Conservation (phyloP, 2,329 filamentous ascomycete genomes). For the Aspergillus pseudotamarii region DNA sequence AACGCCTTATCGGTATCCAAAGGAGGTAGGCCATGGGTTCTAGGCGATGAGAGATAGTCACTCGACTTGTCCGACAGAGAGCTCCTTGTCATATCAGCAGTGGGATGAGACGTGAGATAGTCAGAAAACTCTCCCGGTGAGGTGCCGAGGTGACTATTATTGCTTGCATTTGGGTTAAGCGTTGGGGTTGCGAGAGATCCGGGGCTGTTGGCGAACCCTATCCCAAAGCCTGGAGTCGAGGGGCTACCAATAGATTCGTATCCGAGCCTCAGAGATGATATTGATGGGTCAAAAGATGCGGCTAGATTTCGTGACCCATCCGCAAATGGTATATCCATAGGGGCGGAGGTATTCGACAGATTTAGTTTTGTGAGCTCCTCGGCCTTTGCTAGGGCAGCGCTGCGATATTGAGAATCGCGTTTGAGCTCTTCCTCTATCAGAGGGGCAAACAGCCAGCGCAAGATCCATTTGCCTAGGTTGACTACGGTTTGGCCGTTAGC, state of each 20-base stretch:
- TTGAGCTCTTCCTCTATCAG: constrained; percentile 88
- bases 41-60: constrained; percentile 75
- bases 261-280: constrained; percentile 61
- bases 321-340: constrained; percentile 58
- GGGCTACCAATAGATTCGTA: constrained; percentile 64
- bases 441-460: constrained; percentile 87
- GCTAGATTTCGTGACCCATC: constrained; percentile 30
- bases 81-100: constrained; percentile 48
- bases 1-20: constrained; percentile 54
- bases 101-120: constrained; percentile 53
- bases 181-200: constrained; percentile 42
- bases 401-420: constrained; percentile 74
- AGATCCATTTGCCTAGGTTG: constrained; percentile 94
- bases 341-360: constrained; percentile 61
- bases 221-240: constrained; percentile 75
- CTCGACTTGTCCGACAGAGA: constrained; percentile 63
- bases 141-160: constrained; percentile 34
- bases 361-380: constrained; percentile 62
- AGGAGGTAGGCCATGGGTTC: constrained; percentile 52
- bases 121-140: constrained; percentile 37
- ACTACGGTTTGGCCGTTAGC: constrained; percentile 55
- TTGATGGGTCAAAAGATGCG: constrained; percentile 36
- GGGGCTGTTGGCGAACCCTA: constrained; percentile 72
- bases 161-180: constrained; percentile 19
- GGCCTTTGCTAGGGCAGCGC: constrained; percentile 64